Base-by-base conservation (phyloP, 257 asterid genomes). In the Nicotiana tomentosiformis region DNA sequence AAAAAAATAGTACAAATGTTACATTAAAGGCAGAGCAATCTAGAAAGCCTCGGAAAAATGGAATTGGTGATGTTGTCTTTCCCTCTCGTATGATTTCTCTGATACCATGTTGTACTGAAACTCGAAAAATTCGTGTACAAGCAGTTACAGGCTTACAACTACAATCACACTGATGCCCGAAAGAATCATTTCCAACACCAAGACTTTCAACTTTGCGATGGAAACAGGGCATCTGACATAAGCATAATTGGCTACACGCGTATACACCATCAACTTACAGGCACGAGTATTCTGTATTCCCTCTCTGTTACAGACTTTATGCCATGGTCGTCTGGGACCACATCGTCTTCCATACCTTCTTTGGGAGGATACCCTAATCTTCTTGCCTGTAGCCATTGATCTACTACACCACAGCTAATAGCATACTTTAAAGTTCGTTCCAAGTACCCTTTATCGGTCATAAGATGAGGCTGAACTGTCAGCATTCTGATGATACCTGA, bases 311-410 rank as follows among this genome's bases (percentile, higher is more conserved):
- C 74, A 0, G 97, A 94, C 88, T 80, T 89, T 61, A 94, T 87
- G 83, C 99, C 97, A 81, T 93, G 84, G 8, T 91, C 84, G 88
- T 96, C 98, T 20, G 97, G 68, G 33, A n/a, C 87, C 23, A 90
- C 91, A 32, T 91, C 92, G 17, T 80, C 88, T 57, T 95, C 97
- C 94, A 90, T 92, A 72, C 97, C 98, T 92, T 96, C 94, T 87
- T 94, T 96, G 3, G 96, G 91, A 53, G 99, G 99, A 88, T 72
- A 93, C 58, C 99, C 99, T n/a, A 86, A 87, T 10, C 77, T 80
- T 33, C 93, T 90, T 4, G 96, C 97, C 85, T 88, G 91, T 14
- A 89, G 85, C 99, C 99, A 96, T 82, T 96, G 99, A 68, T 96
- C 97, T 66, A 90, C 83, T 5, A 93, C 93, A 15, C 98, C 99